Percentiles rank a stretch among this genome's conserved stretches.
phyloP scores from a whole-genome alignment of 257 asterid species.

The Osmanthus fragrans region DNA sequence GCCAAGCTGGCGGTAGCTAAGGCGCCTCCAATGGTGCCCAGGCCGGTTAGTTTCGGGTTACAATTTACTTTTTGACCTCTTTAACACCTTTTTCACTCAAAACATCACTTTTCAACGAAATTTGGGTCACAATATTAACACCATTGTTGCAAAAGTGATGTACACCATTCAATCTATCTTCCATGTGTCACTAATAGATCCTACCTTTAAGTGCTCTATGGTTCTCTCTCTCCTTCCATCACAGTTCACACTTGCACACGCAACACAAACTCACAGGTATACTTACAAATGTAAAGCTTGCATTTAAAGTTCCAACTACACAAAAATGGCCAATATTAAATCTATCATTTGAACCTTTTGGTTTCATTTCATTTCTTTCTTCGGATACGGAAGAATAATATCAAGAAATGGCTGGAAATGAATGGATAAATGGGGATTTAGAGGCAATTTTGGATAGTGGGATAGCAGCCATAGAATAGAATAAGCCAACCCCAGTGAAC shows the following conservation, averaged over 20 bases:
- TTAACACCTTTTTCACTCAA: too few relatives aligned
- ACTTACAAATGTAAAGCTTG: not conserved
- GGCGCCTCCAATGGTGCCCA: too few relatives aligned
- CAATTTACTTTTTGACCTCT: too few relatives aligned
- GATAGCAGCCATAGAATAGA: conserved; percentile 53
- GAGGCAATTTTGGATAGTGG: conserved; percentile 88
- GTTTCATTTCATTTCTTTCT: not conserved
- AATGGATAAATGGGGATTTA: conserved; percentile 87
- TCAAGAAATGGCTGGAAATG: conserved; percentile 70
- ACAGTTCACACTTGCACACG: conserved; percentile 4
- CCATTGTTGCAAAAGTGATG: not conserved
- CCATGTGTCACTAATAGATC: conserved; percentile 34
- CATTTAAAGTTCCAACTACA: conserved; percentile 17
- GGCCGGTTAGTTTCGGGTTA: too few relatives aligned
- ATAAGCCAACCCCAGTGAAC: conserved; percentile 32
- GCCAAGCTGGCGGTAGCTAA: too few relatives aligned
- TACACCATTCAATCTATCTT: conserved; percentile 3
- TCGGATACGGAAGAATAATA: not conserved
- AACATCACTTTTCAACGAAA: too few relatives aligned
- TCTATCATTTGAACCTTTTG: conserved; percentile 24
- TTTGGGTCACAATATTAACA: too few relatives aligned
- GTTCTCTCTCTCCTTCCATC: conserved; percentile 26
- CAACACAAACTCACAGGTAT: conserved; percentile 4
- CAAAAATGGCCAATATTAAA: conserved; percentile 7
- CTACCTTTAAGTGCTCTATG: conserved; percentile 43